phyloP scores from a whole-genome alignment of 1,284 basidiomycete genomes.

The Fomitopsis pinicola region DNA sequence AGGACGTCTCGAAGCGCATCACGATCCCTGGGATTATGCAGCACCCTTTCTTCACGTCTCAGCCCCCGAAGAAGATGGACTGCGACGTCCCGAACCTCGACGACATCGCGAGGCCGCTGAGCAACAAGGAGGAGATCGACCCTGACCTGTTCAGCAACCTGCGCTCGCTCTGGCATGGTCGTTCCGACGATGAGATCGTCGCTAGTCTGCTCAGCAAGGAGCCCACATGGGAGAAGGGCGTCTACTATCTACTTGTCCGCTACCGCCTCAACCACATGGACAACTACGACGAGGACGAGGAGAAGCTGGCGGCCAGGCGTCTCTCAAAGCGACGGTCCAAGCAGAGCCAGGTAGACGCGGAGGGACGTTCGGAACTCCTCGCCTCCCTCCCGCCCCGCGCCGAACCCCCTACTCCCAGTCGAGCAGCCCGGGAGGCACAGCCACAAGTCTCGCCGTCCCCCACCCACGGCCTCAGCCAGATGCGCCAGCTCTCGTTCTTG shows the following conservation, averaged over 20 bases:
- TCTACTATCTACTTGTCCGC: conserved; percentile 81
- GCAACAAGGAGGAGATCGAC: conserved; percentile 67
- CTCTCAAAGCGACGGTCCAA: conserved; percentile 25
- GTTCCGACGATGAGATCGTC: conserved; percentile 68
- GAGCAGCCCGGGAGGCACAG: conserved; percentile 28
- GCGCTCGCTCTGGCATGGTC: conserved; percentile 85
- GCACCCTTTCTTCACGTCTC: conserved; percentile 87
- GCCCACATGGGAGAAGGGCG: conserved; percentile 89
- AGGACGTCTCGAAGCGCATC: conserved; percentile 80
- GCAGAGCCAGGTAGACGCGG: conserved; percentile 11
- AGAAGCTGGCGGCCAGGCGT: conserved; percentile 29
- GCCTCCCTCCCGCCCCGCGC: conserved; percentile 46
- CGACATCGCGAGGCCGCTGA: conserved; percentile 65
- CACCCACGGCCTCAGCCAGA: conserved; percentile 16
- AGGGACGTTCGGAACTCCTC: conserved; percentile 9
- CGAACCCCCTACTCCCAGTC: conserved; percentile 57
- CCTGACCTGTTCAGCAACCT: conserved; percentile 89
- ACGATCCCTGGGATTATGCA: conserved; percentile 83
- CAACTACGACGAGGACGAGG: conserved; percentile 61
- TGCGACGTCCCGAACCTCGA: conserved; percentile 63
- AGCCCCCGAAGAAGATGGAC: conserved; percentile 45
- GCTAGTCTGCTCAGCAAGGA: conserved; percentile 59
- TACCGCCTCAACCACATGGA: conserved; percentile 73
- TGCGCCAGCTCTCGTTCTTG: conserved; percentile 15
- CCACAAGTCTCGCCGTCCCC: conserved; percentile 12